Evolutionary conservation across 371 early-diverging fungal species (phyloP).

Genomic region (Rhizopus delemar): DNA sequence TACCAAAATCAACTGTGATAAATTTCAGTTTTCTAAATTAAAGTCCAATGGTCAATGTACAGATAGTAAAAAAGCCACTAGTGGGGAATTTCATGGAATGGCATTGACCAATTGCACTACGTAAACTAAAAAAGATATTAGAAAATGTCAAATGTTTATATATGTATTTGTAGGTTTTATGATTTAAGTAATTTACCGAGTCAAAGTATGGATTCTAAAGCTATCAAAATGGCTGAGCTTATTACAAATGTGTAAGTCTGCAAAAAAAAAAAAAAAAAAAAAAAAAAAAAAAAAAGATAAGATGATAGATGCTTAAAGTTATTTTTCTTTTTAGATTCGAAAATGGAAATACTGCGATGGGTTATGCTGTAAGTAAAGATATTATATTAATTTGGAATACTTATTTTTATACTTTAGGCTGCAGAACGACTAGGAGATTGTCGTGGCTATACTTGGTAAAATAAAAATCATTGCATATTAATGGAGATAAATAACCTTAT

Average conservation of each 20-base stretch:
- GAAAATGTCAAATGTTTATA: too few relatives aligned
- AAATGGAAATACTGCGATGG: conserved; percentile 47
- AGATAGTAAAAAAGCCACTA: conserved; percentile 22
- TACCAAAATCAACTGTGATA: conserved; percentile 6
- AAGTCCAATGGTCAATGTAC: conserved; percentile 19
- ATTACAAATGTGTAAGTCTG: conserved; percentile 51
- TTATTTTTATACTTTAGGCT: conserved; percentile 22
- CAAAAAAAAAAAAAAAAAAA: too few relatives aligned
- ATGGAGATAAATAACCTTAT: too few relatives aligned
- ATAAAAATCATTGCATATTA: neutral
- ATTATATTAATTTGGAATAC: too few relatives aligned
- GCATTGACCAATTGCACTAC: conserved; percentile 44
- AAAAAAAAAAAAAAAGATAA: too few relatives aligned
- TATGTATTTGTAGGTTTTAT: conserved; percentile 32
- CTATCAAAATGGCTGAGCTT: conserved; percentile 44
- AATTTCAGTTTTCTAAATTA: conserved; percentile 19
- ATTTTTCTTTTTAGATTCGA: conserved; percentile 33
- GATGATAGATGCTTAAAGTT: too few relatives aligned
- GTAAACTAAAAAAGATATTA: conserved; percentile 5
- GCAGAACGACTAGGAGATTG: conserved; percentile 46
- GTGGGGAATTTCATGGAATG: conserved; percentile 19
- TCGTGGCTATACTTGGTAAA: conserved; percentile 50
- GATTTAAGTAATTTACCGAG: conserved; percentile 36
- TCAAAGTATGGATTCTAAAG: conserved; percentile 32
- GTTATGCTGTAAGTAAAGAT: conserved; percentile 37